Evolutionary conservation across 2,329 filamentous ascomycete genomes (phyloP), one percentile per base, ranked within the genome.

Genomic region (Trichoderma brevicompactum): DNA sequence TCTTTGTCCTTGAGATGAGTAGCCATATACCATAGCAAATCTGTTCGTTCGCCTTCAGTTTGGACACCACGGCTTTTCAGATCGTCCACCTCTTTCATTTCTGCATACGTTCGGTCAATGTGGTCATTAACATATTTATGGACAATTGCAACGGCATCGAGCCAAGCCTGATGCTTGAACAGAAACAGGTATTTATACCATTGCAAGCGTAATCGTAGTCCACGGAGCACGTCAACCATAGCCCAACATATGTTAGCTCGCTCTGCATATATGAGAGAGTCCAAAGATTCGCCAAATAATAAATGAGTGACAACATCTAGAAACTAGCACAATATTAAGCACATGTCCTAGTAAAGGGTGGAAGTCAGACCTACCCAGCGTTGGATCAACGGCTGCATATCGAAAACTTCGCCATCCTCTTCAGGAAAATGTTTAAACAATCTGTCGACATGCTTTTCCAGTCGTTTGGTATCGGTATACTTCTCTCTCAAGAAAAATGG

Each of bases 1-100:
- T 34, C 41, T 19, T 15, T 17, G 23, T 60, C 56, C 9, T 48
- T 28, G 15, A 60, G 40, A 13, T 60, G 19, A n/a, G 34, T n/a
- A 34, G 34, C 56, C 56, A 60, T 46, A 23, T 32, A 28, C 56
- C 56, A 60, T n/a, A 60, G 23, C 43, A 60, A 48, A 34, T 60
- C 56, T 17, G 56, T 34, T 6, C 56, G 40, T 40, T 60, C 56
- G 28, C 17, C 56, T 9, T 41, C 17, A 38, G 34, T 2, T 9
- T 36, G 17, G 19, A 52, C 49, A 32, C 32, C 32, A 6, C 28
- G 13, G 0, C 28, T 10, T 38, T 36, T 23, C 12, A 23, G 56
- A 19, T 60, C 56, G 17, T 60, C 19, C n/a, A 32, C n/a, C 9
- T 46, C 41, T 32, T 28, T 28, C 13, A 60, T 32, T 17, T 60